Percentiles rank a stretch among this genome's conserved stretches.
Conservation (phyloP, 768 basidiomycete genomes). For the Mycena indigotica region DNA sequence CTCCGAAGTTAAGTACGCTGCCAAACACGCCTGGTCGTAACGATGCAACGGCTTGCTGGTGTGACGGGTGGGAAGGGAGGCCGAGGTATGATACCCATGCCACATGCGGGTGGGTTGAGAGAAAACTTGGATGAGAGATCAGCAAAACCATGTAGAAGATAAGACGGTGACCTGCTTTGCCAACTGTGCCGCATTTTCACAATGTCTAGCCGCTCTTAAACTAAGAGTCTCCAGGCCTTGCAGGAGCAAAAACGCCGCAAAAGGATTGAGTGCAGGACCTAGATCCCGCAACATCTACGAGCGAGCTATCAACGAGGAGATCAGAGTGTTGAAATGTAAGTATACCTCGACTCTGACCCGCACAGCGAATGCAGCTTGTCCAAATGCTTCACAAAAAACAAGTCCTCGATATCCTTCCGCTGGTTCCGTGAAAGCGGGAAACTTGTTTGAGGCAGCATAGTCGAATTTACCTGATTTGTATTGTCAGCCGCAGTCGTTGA, state of each 20-base stretch:
- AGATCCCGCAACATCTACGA: conserved; percentile 50
- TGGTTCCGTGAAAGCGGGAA: neutral
- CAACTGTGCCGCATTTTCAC: conserved; percentile 50
- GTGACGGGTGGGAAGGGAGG: conserved; percentile 35
- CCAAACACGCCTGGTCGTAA: conserved; percentile 35
- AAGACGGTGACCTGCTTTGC: conserved; percentile 35
- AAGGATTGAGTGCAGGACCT: conserved; percentile 55
- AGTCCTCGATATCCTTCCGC: neutral
- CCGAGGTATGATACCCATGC: conserved; percentile 45
- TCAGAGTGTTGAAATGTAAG: neutral
- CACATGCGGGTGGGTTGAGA: conserved; percentile 37
- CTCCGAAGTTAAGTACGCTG: conserved; percentile 42
- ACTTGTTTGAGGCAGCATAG: neutral
- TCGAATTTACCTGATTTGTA: conserved; percentile 37
- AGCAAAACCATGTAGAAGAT: neutral
- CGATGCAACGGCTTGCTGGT: conserved; percentile 34
- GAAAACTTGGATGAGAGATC: conserved; percentile 25
- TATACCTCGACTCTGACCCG: neutral
- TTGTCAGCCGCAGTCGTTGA: neutral
- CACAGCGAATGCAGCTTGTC: neutral
- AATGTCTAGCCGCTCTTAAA: conserved; percentile 54
- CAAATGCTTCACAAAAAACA: neutral
- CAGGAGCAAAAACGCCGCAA: conserved; percentile 54
- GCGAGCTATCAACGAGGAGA: conserved; percentile 47
- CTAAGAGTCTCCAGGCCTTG: conserved; percentile 62